These are phyloP conservation scores for Aspergillus sparsus DNA, from an alignment of 495 filamentous ascomycete genomes.

Conservation along the genomic window DNA sequence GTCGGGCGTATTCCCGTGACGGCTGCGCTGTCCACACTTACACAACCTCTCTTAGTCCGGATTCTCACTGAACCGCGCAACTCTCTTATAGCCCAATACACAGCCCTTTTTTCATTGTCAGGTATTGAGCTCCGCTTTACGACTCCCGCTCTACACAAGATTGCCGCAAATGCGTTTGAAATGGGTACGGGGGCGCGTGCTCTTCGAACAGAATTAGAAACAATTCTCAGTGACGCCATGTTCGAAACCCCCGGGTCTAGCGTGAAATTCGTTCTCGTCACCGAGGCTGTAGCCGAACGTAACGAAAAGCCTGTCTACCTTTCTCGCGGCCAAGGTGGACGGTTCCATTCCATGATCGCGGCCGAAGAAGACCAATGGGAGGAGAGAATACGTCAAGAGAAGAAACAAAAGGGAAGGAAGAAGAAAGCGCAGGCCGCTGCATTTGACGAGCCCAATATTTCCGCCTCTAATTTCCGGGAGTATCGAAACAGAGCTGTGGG, in stretches of 20 bases:
- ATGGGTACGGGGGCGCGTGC: slow-evolving; percentile 90
- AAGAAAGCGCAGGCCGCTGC: slow-evolving; percentile 27
- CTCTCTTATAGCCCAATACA: slow-evolving; percentile 81
- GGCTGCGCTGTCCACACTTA: slow-evolving; percentile 78
- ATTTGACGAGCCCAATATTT: slow-evolving; percentile 24
- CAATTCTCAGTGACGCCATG: slow-evolving; percentile 83
- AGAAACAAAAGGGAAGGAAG: slow-evolving; percentile 36
- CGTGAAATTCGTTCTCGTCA: slow-evolving; percentile 74
- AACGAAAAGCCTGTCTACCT: slow-evolving; percentile 63
- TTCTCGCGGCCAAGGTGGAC: slow-evolving; percentile 58
- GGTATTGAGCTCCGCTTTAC: slow-evolving; percentile 85
- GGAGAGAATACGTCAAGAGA: slow-evolving; percentile 37
- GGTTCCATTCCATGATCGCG: slow-evolving; percentile 59
- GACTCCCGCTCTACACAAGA: slow-evolving; percentile 69
- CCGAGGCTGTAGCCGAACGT: slow-evolving; percentile 66
- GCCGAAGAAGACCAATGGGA: slow-evolving; percentile 68
- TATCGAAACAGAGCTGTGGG: slow-evolving; percentile 47
- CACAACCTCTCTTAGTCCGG: slow-evolving; percentile 73
- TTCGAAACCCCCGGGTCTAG: slow-evolving; percentile 81
- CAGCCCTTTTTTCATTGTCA: slow-evolving; percentile 77
- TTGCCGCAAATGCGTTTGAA: slow-evolving; percentile 69
- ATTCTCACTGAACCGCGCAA: slow-evolving; percentile 93
- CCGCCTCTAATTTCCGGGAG: slow-evolving; percentile 54
- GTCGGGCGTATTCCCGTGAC: slow-evolving; percentile 85
- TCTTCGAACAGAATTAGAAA: slow-evolving; percentile 85